phyloP scores from a whole-genome alignment of 2,329 filamentous ascomycete genomes.

The Teratosphaeriaceae sp. region DNA sequence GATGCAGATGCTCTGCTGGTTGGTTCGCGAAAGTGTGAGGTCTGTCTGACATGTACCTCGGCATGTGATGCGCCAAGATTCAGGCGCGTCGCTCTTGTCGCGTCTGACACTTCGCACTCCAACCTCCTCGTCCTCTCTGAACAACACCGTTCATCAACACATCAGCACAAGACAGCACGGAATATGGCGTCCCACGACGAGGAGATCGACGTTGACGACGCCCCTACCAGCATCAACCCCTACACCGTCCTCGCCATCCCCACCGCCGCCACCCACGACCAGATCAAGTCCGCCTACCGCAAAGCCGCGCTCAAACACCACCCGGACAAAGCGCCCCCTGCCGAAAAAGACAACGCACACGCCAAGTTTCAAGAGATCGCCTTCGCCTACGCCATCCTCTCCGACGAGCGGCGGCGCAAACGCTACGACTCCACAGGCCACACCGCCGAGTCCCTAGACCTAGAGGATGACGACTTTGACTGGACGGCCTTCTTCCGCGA shows the following conservation, averaged over 20 bases:
- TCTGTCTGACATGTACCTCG: background rate
- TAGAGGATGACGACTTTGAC: conserved; percentile 65
- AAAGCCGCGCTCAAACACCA: conserved; percentile 85
- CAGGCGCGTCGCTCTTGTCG: background rate
- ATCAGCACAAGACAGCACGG: background rate
- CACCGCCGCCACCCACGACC: conserved; percentile 62
- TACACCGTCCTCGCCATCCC: conserved; percentile 73
- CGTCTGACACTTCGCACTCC: background rate
- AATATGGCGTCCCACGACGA: background rate
- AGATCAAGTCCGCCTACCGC: conserved; percentile 87
- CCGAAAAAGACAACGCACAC: conserved; percentile 66
- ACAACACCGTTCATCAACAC: background rate
- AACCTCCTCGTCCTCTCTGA: background rate
- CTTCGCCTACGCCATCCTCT: conserved; percentile 90
- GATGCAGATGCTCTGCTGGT: no score
- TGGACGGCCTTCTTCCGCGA: conserved; percentile 86
- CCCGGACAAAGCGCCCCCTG: conserved; percentile 48
- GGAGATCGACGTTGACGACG: conserved; percentile 27
- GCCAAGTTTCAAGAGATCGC: conserved; percentile 82
- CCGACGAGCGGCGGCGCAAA: conserved; percentile 69
- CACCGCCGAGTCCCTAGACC: conserved; percentile 69
- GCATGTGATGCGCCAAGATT: conserved; percentile 2
- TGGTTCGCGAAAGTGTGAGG: conserved; percentile 32
- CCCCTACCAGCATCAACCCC: conserved; percentile 64
- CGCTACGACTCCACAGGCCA: conserved; percentile 89